Evolutionary conservation across 1,284 basidiomycete species (phyloP).

Genomic region (Athelia psychrophila): DNA sequence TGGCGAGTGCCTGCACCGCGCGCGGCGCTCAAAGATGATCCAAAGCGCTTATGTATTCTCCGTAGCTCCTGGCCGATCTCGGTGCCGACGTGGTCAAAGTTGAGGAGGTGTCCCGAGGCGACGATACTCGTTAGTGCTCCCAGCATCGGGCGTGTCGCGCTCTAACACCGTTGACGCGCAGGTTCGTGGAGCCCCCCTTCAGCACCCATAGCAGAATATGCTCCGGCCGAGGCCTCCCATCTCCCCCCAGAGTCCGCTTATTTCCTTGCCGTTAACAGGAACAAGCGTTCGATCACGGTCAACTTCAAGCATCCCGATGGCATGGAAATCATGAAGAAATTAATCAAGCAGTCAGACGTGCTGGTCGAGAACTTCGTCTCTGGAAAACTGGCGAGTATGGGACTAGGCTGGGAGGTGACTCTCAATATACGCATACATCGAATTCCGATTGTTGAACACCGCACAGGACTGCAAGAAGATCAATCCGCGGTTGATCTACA

Average conservation of each 20-base stretch:
- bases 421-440: no score
- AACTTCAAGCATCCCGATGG: conserved; percentile 85
- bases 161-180: conserved; percentile 25
- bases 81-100: conserved; percentile 93
- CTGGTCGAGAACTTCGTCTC: conserved; percentile 87
- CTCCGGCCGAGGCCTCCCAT: conserved; percentile 54
- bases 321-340: conserved; percentile 71
- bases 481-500: conserved; percentile 85
- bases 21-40: not conserved
- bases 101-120: conserved; percentile 78
- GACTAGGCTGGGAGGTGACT: conserved; percentile 77
- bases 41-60: not conserved
- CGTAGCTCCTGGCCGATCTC: conserved; percentile 70
- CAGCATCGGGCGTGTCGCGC: conserved; percentile 12
- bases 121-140: conserved; percentile 75
- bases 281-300: conserved; percentile 85
- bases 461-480: conserved; percentile 61
- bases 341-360: conserved; percentile 80
- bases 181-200: conserved; percentile 82
- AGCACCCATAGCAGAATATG: conserved; percentile 53
- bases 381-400: conserved; percentile 83
- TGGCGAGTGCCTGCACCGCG: conserved; percentile 34
- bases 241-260: conserved; percentile 92
- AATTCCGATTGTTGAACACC: not conserved
- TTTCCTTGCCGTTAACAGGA: conserved; percentile 87